These are phyloP conservation scores for Eucalyptus cloeziana DNA, from an alignment of 345 rosid genomes.

Conservation along the genomic window DNA sequence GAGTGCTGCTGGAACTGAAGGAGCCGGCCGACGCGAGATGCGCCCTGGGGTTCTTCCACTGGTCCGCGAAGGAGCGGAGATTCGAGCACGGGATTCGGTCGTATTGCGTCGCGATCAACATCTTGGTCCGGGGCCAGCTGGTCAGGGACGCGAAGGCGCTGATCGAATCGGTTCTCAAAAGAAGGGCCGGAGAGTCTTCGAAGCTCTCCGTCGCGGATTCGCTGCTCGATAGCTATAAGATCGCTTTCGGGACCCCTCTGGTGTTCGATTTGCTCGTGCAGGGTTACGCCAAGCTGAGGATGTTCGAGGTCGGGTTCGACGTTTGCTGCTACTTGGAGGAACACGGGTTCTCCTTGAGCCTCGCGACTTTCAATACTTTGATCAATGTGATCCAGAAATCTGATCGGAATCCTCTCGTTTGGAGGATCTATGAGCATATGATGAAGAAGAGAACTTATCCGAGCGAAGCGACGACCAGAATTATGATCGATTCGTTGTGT, in stretches of 20 bases:
- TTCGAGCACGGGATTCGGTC: conserved; percentile 32
- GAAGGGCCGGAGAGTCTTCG: background rate
- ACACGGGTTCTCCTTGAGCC: conserved; percentile 37
- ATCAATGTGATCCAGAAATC: conserved; percentile 52
- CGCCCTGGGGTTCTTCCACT: conserved; percentile 70
- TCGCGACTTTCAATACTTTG: conserved; percentile 42
- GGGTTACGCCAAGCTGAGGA: conserved; percentile 51
- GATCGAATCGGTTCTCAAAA: conserved; percentile 41
- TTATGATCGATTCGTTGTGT: conserved; percentile 51
- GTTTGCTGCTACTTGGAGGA: conserved; percentile 32
- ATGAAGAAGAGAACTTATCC: conserved; percentile 36
- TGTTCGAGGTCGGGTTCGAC: conserved; percentile 44
- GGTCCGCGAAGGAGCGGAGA: conserved; percentile 42
- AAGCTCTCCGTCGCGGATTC: conserved; percentile 28
- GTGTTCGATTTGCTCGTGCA: conserved; percentile 66
- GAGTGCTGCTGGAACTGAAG: conserved; percentile 50
- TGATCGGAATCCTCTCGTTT: conserved; percentile 25
- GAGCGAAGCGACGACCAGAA: conserved; percentile 26
- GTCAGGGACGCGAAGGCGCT: conserved; percentile 52
- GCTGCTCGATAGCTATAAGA: conserved; percentile 29
- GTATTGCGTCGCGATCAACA: conserved; percentile 45
- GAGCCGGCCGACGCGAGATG: conserved; percentile 48
- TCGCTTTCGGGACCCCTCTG: conserved; percentile 23
- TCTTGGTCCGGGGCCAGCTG: conserved; percentile 40
- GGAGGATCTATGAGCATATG: conserved; percentile 68